phyloP scores from a whole-genome alignment of 2,329 filamentous ascomycete species.

The Neopestalotiopsis sp. region DNA sequence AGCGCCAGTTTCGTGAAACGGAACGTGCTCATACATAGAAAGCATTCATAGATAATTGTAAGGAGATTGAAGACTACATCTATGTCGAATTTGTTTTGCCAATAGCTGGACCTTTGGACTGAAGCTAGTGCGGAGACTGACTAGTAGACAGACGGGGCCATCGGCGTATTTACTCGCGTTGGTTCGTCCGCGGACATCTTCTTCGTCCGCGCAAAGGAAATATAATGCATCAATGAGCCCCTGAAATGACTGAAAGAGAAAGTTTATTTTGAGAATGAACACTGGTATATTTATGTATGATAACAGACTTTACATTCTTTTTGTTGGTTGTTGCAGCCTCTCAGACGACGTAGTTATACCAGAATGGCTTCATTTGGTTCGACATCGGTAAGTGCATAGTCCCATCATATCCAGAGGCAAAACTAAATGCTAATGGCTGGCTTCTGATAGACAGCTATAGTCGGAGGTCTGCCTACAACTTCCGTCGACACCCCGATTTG shows the following conservation, averaged over 20 bases:
- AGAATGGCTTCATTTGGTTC: neutral
- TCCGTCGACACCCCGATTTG: neutral
- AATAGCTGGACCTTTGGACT: neutral
- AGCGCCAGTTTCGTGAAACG: neutral
- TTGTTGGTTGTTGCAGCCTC: neutral
- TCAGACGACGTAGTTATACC: neutral
- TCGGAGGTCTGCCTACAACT: constrained; percentile 3
- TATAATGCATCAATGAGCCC: neutral
- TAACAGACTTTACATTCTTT: neutral
- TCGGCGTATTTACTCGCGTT: neutral
- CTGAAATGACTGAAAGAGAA: neutral
- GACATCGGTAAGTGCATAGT: neutral
- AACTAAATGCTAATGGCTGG: neutral
- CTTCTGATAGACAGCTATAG: neutral
- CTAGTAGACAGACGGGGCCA: neutral
- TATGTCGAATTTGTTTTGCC: neutral
- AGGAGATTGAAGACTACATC: neutral
- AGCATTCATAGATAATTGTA: neutral
- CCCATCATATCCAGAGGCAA: neutral
- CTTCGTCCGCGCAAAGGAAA: neutral
- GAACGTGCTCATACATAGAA: neutral
- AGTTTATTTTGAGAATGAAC: too few species aligned
- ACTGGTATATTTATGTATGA: too few species aligned
- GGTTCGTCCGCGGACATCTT: constrained; percentile 9
- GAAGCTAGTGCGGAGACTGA: neutral